Conservation (phyloP, 768 basidiomycete genomes). For the Cystobasidium ongulense region DNA sequence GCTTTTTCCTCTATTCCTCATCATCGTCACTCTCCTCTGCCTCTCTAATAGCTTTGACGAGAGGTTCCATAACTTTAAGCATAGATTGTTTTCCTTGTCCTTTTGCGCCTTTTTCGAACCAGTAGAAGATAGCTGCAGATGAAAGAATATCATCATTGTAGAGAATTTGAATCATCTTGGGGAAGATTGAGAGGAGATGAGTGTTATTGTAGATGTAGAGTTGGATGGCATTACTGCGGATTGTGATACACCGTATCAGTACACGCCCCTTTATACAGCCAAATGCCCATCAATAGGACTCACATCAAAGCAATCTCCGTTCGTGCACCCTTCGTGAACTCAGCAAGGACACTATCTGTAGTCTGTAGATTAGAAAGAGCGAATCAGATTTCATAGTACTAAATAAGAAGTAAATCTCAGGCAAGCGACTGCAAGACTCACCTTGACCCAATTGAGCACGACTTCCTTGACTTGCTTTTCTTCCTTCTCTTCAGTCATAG, state of each 20-base stretch:
- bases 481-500: slow-evolving; percentile 19
- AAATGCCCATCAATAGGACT: background rate
- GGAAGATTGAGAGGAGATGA: slow-evolving; percentile 61
- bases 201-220: slow-evolving; percentile 95
- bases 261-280: no score
- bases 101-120: slow-evolving; percentile 94
- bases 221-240: slow-evolving; percentile 67
- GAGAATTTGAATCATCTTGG: slow-evolving; percentile 83
- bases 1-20: slow-evolving; percentile 9
- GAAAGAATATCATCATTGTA: slow-evolving; percentile 94
- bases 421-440: slow-evolving; percentile 47
- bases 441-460: slow-evolving; percentile 78
- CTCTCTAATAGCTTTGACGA: slow-evolving; percentile 63
- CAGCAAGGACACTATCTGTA: slow-evolving; percentile 74
- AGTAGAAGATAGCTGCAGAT: slow-evolving; percentile 93
- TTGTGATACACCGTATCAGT: background rate
- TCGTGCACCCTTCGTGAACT: slow-evolving; percentile 80
- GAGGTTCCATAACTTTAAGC: slow-evolving; percentile 71
- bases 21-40: slow-evolving; percentile 31
- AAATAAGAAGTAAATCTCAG: background rate
- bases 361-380: slow-evolving; percentile 51
- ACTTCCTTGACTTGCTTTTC: slow-evolving; percentile 78
- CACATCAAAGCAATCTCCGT: slow-evolving; percentile 79
- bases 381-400: background rate
- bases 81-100: slow-evolving; percentile 92